Evolutionary conservation across 352 stramenopile genomes (phyloP).

Genomic region (Globisporangium yorkense): DNA sequence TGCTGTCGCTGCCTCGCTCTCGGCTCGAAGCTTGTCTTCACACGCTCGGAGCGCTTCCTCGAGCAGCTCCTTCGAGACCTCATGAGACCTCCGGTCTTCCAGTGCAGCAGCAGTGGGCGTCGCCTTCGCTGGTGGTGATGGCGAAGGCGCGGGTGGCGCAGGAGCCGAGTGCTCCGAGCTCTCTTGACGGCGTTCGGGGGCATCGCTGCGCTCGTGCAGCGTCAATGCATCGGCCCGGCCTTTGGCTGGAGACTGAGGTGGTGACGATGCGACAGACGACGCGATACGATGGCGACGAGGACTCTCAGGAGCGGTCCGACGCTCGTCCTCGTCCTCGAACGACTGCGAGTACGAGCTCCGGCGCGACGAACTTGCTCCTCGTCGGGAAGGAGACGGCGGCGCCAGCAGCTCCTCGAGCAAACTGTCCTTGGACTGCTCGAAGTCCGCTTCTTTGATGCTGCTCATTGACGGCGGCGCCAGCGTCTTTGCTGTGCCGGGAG

Average conservation of each 20-base stretch:
- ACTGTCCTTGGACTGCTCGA: constrained; percentile 67
- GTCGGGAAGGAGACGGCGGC: neutral
- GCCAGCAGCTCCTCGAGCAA: constrained; percentile 55
- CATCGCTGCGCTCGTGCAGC: neutral
- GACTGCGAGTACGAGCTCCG: constrained; percentile 48
- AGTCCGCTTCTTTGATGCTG: constrained; percentile 50
- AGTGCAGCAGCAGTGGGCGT: neutral
- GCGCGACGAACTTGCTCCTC: constrained; percentile 14
- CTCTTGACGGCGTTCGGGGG: neutral
- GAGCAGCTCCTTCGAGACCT: neutral
- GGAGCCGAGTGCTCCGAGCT: neutral
- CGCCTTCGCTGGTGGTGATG: neutral
- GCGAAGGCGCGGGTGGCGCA: too few species aligned
- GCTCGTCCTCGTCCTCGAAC: constrained; percentile 28
- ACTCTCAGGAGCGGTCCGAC: neutral
- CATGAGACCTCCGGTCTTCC: neutral
- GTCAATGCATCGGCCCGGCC: neutral
- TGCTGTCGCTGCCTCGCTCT: constrained; percentile 3
- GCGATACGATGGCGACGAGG: constrained; percentile 4
- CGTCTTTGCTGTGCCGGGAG: constrained; percentile 18
- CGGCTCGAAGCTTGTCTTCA: constrained; percentile 4
- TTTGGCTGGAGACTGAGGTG: constrained; percentile 10
- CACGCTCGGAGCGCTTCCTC: constrained; percentile 3
- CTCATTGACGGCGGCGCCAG: constrained; percentile 27
- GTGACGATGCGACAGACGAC: constrained; percentile 1